These are phyloP conservation scores for Hemileia vastatrix DNA, from an alignment of 1,284 basidiomycete species.

Conservation along the genomic window DNA sequence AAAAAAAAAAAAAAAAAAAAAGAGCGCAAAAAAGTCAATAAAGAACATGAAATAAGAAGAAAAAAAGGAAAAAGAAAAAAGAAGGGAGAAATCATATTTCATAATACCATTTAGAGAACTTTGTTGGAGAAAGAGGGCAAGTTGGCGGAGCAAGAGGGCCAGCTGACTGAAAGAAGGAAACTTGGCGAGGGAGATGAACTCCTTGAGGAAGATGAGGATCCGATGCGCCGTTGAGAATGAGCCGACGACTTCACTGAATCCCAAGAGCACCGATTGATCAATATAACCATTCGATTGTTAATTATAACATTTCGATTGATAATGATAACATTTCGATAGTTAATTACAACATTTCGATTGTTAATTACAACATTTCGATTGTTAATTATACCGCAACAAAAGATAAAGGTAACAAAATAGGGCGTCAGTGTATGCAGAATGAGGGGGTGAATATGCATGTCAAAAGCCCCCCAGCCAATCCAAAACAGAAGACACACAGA, in stretches of 20 bases:
- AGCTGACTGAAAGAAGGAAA: conserved; percentile 21
- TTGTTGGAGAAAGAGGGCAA: conserved; percentile 4
- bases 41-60: background rate
- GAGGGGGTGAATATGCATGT: too few species aligned
- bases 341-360: too few species aligned
- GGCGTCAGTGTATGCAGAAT: too few species aligned
- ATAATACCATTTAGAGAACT: conserved; percentile 15
- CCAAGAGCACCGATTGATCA: too few species aligned
- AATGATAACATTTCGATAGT: too few species aligned
- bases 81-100: background rate
- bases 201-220: conserved; percentile 14
- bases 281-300: too few species aligned
- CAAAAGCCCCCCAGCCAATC: too few species aligned
- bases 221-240: conserved; percentile 11
- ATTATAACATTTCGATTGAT: too few species aligned
- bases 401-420: too few species aligned
- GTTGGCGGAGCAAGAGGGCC: conserved; percentile 6
- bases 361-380: too few species aligned
- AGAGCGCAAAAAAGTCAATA: background rate
- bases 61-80: background rate
- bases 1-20: background rate
- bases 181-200: conserved; percentile 12
- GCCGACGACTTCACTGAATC: conserved; percentile 14
- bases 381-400: too few species aligned
- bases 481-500: too few species aligned